Conservation (phyloP, 805 yeast species). For the Hanseniaspora thailandica region DNA sequence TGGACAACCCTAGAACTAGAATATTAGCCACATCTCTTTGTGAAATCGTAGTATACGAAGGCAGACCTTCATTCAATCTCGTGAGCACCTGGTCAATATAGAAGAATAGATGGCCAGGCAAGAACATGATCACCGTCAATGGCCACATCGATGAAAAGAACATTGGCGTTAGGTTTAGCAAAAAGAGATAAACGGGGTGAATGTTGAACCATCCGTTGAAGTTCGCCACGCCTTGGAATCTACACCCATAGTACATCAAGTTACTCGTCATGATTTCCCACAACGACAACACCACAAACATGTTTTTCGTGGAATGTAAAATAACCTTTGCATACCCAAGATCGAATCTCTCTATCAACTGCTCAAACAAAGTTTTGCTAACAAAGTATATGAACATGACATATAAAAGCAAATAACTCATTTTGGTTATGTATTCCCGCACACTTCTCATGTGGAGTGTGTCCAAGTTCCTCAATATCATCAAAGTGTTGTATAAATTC, state of each 20-base stretch:
- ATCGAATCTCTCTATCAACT: not conserved
- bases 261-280: conserved; percentile 4
- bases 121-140: not conserved
- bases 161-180: not conserved
- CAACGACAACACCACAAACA: not conserved
- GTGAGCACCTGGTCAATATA: not conserved
- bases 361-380: not conserved
- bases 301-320: not conserved
- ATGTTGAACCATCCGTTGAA: conserved; percentile 6
- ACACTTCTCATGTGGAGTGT: not conserved
- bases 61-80: not conserved
- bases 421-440: not conserved
- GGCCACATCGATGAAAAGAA: not conserved
- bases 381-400: not conserved
- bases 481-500: not conserved
- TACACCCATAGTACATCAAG: not conserved
- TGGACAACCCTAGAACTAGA: not conserved
- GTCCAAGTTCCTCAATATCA: not conserved
- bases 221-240: conserved; percentile 3
- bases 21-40: not conserved
- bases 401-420: not conserved
- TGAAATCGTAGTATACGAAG: not conserved
- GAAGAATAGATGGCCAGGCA: conserved; percentile 6
- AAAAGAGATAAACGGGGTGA: not conserved
- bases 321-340: not conserved